Conservation (phyloP, 441 rosid genomes). For the Sinapis alba region DNA sequence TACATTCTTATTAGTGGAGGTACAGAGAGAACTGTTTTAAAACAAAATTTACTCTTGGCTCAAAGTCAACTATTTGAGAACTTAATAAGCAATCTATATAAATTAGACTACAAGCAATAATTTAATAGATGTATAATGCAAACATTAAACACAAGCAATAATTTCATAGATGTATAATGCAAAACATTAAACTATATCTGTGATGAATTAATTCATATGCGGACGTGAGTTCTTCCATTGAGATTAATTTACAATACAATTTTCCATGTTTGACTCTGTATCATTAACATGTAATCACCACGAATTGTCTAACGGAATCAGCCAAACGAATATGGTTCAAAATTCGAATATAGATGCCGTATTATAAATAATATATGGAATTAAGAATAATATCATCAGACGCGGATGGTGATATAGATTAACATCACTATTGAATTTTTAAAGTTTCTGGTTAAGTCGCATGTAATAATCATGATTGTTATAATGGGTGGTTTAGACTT, state of each 20-base stretch:
- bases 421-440: slow-evolving; percentile 6
- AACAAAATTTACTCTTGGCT: not conserved
- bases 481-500: slow-evolving; percentile 39
- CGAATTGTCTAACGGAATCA: not conserved
- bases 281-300: slow-evolving; percentile 4
- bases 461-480: slow-evolving; percentile 30
- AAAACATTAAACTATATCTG: not conserved
- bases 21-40: not conserved
- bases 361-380: not conserved
- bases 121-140: not conserved
- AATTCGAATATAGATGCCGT: slow-evolving; percentile 13
- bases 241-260: not conserved
- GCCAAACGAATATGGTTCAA: slow-evolving; percentile 13
- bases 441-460: slow-evolving; percentile 28
- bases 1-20: slow-evolving; percentile 1
- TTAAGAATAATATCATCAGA: slow-evolving; percentile 31
- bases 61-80: not conserved
- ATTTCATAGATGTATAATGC: not conserved
- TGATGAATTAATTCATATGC: not conserved
- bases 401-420: slow-evolving; percentile 23
- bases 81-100: not conserved
- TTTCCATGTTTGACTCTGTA: not conserved
- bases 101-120: not conserved
- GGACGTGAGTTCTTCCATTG: not conserved
- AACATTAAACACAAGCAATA: not conserved